Evolutionary conservation across 805 yeast genomes (phyloP), one percentile per base, ranked within the genome.

Genomic region (Pachysolen tannophilus): DNA sequence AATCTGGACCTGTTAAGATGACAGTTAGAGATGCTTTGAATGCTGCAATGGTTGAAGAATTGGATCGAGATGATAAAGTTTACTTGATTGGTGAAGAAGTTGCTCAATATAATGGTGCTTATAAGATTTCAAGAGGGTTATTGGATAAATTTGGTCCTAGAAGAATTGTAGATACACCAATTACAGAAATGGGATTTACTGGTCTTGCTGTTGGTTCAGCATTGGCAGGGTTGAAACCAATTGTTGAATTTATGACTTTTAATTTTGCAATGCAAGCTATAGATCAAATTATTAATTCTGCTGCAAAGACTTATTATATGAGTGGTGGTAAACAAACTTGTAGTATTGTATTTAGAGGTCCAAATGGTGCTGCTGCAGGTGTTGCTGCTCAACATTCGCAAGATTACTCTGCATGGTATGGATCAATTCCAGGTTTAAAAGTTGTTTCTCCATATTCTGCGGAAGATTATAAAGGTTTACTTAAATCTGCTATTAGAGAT

Each of bases 201-300:
- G 97, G 97, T 55, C 65, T 88, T 46, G 81, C 94, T 51, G 94
- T 85, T 30, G 97, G 97, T 62, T 87, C 96, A 28, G 92, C 96
- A n/a, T 75, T 88, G 56, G 86, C 90, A 38, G 97, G 97, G 33
- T 76, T 92, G 58, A 86, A 85, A 65, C 99, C 99, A 48, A 78
- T 92, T 50, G 86, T 92, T 58, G 99, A 92, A 69, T 92, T 92
- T 67, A 92, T 92, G 99, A 90, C 97, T 17, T 87, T 90, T 71
- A 92, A 92, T 76, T 92, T 92, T 60, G 97, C 99, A 55, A 90
- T 92, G 98, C 99, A 92, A 71, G 83, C 98, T 48, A 92, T 92
- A 59, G 99, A 92, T 65, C 97, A 92, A 51, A 92, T 92, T 63
- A 75, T 92, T 65, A 92, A 92, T 75, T 88, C 97, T 39, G 97